Base-by-base conservation (phyloP, 73 alveolate genomes). In the Halteria grandinella region DNA sequence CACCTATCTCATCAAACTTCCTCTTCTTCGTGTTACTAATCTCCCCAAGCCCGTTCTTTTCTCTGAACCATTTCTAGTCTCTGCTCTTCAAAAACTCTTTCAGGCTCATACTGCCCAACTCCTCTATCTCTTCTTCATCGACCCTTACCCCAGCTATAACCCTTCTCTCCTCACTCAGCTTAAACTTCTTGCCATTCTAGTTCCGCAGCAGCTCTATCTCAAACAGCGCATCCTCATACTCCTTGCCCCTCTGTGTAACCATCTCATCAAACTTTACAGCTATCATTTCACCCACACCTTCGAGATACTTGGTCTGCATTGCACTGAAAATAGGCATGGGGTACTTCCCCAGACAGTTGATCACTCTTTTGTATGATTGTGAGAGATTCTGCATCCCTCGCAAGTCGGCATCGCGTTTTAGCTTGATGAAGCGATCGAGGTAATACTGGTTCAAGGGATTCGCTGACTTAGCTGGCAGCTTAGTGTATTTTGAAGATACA, bases 231-330 rank as follows among this genome's bases (percentile, higher is more conserved):
- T 82, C 55, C 45, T 55, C 55, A 55, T 66, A 82, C 21, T 82
- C 86, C 12, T 71, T 71, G 33, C 71, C 70, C 23, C 91, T 20
- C 14, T 53, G 34, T 20, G 55, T 40, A n/a, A 82, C 57, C 77
- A 82, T 7, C 12, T 71, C 44, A 5, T n/a, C 32, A 40, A 82
- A 82, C 28, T 25, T 82, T 36, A 52, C 31, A 21, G 71, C 74
- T 1, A 72, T 37, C n/a, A 48, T 71, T 24, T 70, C 91, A 1
- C 91, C 91, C 2, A 82, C 91, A 0, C 91, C 91, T 66, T 82
- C 86, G 0, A 82, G 55, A 1, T 31, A 23, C 7, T 24, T 7
- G 20, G 82, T 72, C 71, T 82, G 74, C 43, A 50, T 20, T 0
- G 85, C 47, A 28, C 74, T 28, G 34, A 71, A 18, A 45, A 82